phyloP scores from a whole-genome alignment of 805 yeast genomes.

The Sungouiozyma ichnusensis region DNA sequence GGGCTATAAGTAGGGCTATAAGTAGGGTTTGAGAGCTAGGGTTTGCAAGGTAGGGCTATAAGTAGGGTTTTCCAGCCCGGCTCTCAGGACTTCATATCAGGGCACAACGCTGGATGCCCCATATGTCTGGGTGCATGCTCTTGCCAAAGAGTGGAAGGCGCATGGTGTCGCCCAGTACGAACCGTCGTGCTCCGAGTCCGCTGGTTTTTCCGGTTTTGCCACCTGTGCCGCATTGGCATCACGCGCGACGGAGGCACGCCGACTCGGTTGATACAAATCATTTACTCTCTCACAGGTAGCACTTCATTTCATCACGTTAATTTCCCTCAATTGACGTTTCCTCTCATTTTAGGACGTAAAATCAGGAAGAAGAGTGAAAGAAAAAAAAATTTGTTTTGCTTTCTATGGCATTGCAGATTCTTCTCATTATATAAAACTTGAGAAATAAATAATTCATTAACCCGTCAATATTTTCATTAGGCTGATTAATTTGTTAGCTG shows the following conservation, averaged over 20 bases:
- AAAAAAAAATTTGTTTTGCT: background rate
- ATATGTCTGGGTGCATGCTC: background rate
- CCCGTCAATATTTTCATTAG: background rate
- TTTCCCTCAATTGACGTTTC: background rate
- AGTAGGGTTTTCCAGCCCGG: too few relatives aligned
- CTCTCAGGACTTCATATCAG: background rate
- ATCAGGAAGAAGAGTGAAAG: background rate
- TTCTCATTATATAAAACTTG: background rate
- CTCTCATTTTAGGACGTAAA: background rate
- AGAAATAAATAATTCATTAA: too few relatives aligned
- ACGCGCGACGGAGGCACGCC: background rate
- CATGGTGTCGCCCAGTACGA: background rate
- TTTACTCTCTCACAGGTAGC: background rate
- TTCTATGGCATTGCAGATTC: background rate
- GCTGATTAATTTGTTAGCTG: too few relatives aligned
- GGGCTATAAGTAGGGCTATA: too few relatives aligned
- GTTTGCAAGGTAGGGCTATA: too few relatives aligned
- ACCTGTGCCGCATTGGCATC: background rate
- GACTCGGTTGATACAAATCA: background rate
- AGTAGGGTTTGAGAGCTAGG: too few relatives aligned
- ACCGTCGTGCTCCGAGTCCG: background rate
- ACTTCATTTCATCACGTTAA: background rate
- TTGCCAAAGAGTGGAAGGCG: background rate
- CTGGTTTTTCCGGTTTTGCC: background rate
- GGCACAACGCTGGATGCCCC: too few relatives aligned